These are phyloP conservation scores for Coprinellus aureogranulatus DNA, from an alignment of 768 basidiomycete genomes.

Conservation along the genomic window DNA sequence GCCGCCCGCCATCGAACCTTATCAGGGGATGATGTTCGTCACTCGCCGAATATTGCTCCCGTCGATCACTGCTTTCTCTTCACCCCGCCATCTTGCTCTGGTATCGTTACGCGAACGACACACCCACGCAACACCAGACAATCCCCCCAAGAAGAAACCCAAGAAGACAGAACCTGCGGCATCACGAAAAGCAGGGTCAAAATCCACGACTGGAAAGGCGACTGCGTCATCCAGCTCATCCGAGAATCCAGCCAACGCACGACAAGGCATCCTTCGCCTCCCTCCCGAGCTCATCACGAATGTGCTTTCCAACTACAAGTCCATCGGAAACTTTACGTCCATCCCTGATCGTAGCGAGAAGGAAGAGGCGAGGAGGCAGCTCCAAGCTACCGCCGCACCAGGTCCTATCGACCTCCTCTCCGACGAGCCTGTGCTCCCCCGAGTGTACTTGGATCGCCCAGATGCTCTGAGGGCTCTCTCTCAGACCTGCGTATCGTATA, in stretches of 20 bases:
- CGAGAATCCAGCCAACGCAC: neutral
- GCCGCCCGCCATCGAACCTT: no score
- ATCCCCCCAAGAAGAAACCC: neutral
- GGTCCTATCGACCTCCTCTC: neutral
- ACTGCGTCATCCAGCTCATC: neutral
- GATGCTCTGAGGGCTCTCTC: constrained; percentile 31
- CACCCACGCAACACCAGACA: no score
- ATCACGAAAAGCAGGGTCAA: no score
- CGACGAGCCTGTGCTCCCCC: constrained; percentile 13
- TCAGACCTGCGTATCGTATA: constrained; percentile 30
- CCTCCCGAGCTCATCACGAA: neutral
- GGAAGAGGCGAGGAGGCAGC: neutral
- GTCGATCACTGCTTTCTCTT: no score
- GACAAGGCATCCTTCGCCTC: neutral
- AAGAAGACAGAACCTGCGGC: neutral
- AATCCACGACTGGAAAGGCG: neutral
- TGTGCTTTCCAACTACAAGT: neutral
- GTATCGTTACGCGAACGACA: no score
- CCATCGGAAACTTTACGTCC: neutral
- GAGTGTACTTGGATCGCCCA: constrained; percentile 22
- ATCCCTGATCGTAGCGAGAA: neutral
- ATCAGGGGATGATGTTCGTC: no score
- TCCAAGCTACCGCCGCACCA: no score
- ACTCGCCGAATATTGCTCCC: no score
- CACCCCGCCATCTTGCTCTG: no score